Percentiles rank a stretch among this genome's conserved stretches.
Evolutionary conservation across 2,329 filamentous ascomycete genomes (phyloP).

Genomic region (Aspergillus fumigatus): DNA sequence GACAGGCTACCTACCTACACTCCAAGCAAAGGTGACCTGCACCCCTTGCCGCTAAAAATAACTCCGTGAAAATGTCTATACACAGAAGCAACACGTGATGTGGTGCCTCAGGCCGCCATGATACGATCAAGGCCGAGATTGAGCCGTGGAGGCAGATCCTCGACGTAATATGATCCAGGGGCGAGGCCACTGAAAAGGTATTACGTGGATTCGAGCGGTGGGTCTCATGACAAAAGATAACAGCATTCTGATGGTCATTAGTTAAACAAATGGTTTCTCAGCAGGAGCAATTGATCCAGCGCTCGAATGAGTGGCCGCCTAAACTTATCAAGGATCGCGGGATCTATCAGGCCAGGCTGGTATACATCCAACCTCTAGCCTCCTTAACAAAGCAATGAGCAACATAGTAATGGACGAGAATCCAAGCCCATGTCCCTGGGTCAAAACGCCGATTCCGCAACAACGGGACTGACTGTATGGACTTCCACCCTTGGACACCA

Average conservation of each 20-base stretch:
- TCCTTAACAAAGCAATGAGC: neutral
- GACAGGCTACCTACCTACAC: neutral
- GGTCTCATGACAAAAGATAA: neutral
- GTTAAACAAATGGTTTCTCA: neutral
- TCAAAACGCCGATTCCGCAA: neutral
- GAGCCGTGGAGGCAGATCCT: neutral
- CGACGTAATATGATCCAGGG: neutral
- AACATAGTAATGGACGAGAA: neutral
- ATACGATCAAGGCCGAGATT: neutral
- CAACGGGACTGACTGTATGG: neutral
- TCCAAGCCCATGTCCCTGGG: neutral
- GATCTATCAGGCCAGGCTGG: neutral
- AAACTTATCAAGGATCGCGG: neutral
- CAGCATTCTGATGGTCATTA: neutral
- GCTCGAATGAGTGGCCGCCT: neutral
- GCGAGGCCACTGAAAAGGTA: neutral
- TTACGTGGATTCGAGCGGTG: neutral
- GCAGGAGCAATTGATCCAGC: neutral
- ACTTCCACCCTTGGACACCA: neutral
- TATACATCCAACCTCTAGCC: neutral
- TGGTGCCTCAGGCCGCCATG: neutral
- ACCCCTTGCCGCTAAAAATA: neutral
- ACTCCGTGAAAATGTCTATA: neutral
- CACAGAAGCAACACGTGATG: neutral
- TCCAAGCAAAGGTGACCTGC: neutral